Base-by-base conservation (phyloP, 305 asterid genomes). In the Solanum hybrid region DNA sequence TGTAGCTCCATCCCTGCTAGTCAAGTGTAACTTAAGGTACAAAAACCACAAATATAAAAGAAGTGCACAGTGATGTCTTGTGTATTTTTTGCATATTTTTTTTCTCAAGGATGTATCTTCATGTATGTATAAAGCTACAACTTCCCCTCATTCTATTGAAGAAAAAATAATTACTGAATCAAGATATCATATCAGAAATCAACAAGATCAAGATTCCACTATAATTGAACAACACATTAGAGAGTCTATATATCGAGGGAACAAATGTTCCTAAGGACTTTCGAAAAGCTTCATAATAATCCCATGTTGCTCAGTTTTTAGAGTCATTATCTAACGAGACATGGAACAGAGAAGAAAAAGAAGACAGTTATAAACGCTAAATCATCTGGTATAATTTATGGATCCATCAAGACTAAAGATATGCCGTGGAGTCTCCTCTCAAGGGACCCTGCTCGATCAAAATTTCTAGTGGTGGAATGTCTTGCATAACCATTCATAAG, bases 361-460 rank as follows among this genome's bases (percentile, higher is more conserved):
- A 85, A 85, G 34, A 85, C 31, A 10, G 5, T 32, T 22, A 0
- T 5, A 85, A 85, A 56, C 31, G 88, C 45, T 22, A 85, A 56
- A 85, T 56, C 73, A 56, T 85, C 88, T 85, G 88, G 88, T 85
- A 85, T 22, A 85, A 85, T 60, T 85, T 56, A 85, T 32, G 51
- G 77, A 40, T 15, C 82, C 84, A 73, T 87, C 85, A 38, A 71
- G 32, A 76, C 88, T 64, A 76, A 78, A 76, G 88, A 71, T 82
- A 69, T 12, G 88, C 31, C 1, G 35, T 79, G 81, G 24, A 88
- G 79, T 42, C 73, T 27, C 78, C 1, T 38, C 66, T 76, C 81
- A 66, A 66, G 75, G 31, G 31, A 88, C 91, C 78, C 40, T 80
- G 86, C 26, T 73, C 87, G 66, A 88, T 80, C 90, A 88, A 89